A percentile compares a stretch with the other conserved stretches of the same genome.
Evolutionary conservation across 345 rosid genomes (phyloP).

Genomic region (Populus deltoides): DNA sequence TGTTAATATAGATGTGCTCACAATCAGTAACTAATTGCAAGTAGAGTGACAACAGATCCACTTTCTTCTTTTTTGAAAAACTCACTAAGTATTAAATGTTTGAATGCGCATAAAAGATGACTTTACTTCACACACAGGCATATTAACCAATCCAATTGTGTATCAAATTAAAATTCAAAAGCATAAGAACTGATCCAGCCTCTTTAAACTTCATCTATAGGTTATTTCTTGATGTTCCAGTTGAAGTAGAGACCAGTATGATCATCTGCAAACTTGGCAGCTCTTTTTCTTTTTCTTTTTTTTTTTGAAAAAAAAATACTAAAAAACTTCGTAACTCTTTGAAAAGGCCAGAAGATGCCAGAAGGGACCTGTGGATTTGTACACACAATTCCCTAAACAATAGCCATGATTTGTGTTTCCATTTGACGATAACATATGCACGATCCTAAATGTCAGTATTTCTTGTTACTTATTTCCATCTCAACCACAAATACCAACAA

Average conservation of each 20-base stretch:
- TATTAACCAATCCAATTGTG: too few species aligned
- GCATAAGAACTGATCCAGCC: not conserved
- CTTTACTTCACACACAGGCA: not conserved
- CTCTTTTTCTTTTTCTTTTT: too few species aligned
- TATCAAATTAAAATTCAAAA: too few species aligned
- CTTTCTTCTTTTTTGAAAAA: not conserved
- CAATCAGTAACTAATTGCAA: not conserved
- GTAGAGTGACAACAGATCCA: not conserved
- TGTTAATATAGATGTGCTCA: not conserved
- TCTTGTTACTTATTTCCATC: not conserved
- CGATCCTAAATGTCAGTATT: not conserved
- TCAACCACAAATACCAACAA: not conserved
- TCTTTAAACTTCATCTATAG: not conserved
- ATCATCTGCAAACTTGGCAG: too few species aligned
- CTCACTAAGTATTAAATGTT: not conserved
- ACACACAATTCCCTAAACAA: not conserved
- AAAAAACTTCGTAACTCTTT: too few species aligned
- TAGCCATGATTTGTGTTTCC: not conserved
- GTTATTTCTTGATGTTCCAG: too few species aligned
- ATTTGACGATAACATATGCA: too few species aligned
- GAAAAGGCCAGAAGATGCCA: not conserved
- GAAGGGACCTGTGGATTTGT: not conserved
- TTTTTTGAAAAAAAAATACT: too few species aligned
- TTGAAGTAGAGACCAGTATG: too few species aligned
- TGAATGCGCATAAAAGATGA: not conserved